phyloP scores from a whole-genome alignment of 2,329 filamentous ascomycete genomes.

The Ascochyta fabae region DNA sequence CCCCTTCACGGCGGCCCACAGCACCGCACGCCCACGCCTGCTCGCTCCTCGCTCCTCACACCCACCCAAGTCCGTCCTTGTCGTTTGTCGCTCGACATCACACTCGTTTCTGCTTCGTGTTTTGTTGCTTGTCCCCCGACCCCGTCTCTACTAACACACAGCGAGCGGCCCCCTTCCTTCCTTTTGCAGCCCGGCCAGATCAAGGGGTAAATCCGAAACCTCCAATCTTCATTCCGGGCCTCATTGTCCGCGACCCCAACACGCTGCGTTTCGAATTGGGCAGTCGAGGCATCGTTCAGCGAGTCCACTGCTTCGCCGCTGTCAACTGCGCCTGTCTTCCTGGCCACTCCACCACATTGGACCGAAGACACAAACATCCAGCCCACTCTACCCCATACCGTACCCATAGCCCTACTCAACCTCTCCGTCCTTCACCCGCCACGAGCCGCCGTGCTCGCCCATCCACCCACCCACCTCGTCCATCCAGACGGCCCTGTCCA shows the following conservation, averaged over 20 bases:
- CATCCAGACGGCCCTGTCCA: conserved; percentile 11
- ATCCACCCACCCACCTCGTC: conserved; percentile 13
- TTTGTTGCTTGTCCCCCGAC: conserved; percentile 4
- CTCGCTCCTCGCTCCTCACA: conserved; percentile 22
- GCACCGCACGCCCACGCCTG: conserved; percentile 28
- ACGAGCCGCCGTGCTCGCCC: not conserved
- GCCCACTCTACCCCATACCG: conserved; percentile 12
- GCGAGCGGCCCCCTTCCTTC: conserved; percentile 32
- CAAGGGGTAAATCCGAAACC: conserved; percentile 35
- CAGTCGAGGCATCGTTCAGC: conserved; percentile 43
- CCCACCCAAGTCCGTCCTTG: conserved; percentile 32
- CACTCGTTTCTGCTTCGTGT: conserved; percentile 32
- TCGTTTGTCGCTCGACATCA: conserved; percentile 22
- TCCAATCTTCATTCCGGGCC: conserved; percentile 43
- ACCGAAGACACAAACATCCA: conserved; percentile 12
- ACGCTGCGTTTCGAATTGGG: conserved; percentile 46
- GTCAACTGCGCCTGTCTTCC: conserved; percentile 22
- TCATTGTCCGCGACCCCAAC: conserved; percentile 38
- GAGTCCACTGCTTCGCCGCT: conserved; percentile 37
- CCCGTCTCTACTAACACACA: conserved; percentile 2
- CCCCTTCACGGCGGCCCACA: conserved; percentile 21
- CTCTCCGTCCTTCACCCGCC: conserved; percentile 11
- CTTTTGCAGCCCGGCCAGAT: conserved; percentile 33
- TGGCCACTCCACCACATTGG: conserved; percentile 18
- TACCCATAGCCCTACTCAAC: conserved; percentile 1